Evolutionary conservation across 208 protist species (phyloP), one percentile per base, ranked within the genome.

Genomic region (Kentomonas sorsogonicus): DNA sequence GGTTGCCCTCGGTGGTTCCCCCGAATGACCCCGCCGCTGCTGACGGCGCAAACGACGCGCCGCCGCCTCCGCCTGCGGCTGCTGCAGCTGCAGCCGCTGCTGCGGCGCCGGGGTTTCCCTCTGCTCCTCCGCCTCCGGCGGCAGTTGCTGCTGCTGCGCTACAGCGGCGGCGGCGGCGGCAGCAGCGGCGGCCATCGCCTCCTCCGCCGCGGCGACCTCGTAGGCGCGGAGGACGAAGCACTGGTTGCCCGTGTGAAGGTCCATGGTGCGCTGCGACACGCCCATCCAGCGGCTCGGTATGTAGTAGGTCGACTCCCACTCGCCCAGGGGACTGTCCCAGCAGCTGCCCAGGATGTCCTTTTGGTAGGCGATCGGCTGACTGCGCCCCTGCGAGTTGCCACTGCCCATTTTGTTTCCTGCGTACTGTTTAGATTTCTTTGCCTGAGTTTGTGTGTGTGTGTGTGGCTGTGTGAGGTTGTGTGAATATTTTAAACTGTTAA

Each of bases 201-300:
- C 60, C 23, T 69, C 58, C 1, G 61, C 55, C 26, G 65, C 53
- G 44, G 53, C 50, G 44, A 67, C n/a, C n/a, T n/a, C n/a, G n/a
- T n/a, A 53, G 41, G 65, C 47, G 18, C 64, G 73, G 48, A 78
- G 58, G 1, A 48, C 53, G 44, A 85, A 76, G 71, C 77, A 85
- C 53, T 64, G 66, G 38, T 80, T 67, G n/a, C 58, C 66, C 1
- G 77, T 78, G 61, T 70, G 48, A 29, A 74, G 59, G 9, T 53
- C 66, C 72, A 85, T 85, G 30, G 72, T 63, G 20, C 54, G n/a
- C 30, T 61, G 53, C 18, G 72, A 80, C 7, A 85, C 45, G 9
- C 69, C 77, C 64, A 79, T 76, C 74, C 77, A 85, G 0, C 69
- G 66, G 51, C 77, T 85, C 3, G 64, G 51, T 1, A 76, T 34